Evolutionary conservation across 2,329 filamentous ascomycete genomes (phyloP), one percentile per base, ranked within the genome.

Genomic region (Sarocladiaceae sp.): DNA sequence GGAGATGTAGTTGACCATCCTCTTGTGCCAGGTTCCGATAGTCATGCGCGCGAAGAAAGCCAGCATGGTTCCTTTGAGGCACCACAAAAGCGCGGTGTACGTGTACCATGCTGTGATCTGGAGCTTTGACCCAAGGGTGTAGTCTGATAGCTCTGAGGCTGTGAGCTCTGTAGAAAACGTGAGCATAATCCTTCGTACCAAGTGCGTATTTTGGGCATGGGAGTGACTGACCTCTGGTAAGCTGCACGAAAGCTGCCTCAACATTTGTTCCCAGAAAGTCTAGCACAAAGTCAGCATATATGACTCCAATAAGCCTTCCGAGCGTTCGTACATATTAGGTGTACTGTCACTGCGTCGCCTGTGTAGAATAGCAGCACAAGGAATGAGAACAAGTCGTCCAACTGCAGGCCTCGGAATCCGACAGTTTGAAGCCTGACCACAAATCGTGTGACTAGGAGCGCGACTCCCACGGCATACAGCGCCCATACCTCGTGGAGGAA

Each of bases 21-120:
- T 13, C 1, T 50, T 50, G 20, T 57, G 51, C 51, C 53, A 58
- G 0, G 53, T 47, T 2, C 56, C 57, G 0, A 56, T 58, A 0
- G 58, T 58, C 48, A 60, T 54, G 3, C 53, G 50, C 3, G 51
- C 53, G 9, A 58, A 60, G 46, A 61, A 61, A 4, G 50, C 58
- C 3, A 61, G 24, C 50, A 61, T 49, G 0, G 52, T 58, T 4
- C 55, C 58, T 29, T 61, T 61, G 3, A 61, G 48, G 3, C 47
- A 59, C 62, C 62, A 68, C 6, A 66, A 56, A 0, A 66, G 55
- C 0, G 58, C 55, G 0, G 62, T 61, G 32, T 67, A 67, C 6
- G 55, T 55, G 21, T 66, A 69, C 66, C 66, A 68, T 0, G 64
- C 66, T 0, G 58, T 46, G 10, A 68, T 51, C 39, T 69, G 53